A percentile compares a stretch with the other conserved stretches of the same genome.
Conservation (phyloP, 352 stramenopile species). For the Thraustotheca clavata region DNA sequence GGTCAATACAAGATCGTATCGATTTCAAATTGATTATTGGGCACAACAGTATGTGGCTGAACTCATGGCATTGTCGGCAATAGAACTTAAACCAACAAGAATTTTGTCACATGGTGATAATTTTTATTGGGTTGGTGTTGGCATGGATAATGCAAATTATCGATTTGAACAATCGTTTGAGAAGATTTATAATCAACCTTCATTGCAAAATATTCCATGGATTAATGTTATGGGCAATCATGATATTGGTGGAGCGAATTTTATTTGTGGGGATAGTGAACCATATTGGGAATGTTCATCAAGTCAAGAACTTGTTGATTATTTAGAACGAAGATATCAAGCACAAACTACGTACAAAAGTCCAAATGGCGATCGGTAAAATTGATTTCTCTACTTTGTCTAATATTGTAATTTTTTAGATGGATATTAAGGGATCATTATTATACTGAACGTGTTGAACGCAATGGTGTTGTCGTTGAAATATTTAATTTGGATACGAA, state of each 20-base stretch:
- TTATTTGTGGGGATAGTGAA: conserved; percentile 17
- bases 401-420: conserved; percentile 1
- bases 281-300: conserved; percentile 63
- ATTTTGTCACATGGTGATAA: conserved; percentile 21
- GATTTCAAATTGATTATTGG: conserved; percentile 23
- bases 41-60: conserved; percentile 14
- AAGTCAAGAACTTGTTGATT: conserved; percentile 61
- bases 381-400: neutral
- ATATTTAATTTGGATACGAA: conserved; percentile 82
- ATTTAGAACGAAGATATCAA: conserved; percentile 77
- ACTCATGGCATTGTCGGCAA: conserved; percentile 14
- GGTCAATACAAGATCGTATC: conserved; percentile 28
- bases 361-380: conserved; percentile 43
- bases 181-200: conserved; percentile 12
- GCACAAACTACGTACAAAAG: conserved; percentile 77
- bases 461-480: conserved; percentile 48
- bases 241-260: conserved; percentile 19
- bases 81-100: neutral
- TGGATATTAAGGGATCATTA: conserved; percentile 61
- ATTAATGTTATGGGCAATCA: conserved; percentile 20
- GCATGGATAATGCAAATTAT: conserved; percentile 9
- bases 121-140: conserved; percentile 20
- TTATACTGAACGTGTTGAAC: conserved; percentile 44
- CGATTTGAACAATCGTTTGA: conserved; percentile 16
- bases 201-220: conserved; percentile 3